Percentiles rank a stretch among this genome's conserved stretches.
Conservation (phyloP, 2,329 filamentous ascomycete genomes). For the Colletotrichum cordylinicola region DNA sequence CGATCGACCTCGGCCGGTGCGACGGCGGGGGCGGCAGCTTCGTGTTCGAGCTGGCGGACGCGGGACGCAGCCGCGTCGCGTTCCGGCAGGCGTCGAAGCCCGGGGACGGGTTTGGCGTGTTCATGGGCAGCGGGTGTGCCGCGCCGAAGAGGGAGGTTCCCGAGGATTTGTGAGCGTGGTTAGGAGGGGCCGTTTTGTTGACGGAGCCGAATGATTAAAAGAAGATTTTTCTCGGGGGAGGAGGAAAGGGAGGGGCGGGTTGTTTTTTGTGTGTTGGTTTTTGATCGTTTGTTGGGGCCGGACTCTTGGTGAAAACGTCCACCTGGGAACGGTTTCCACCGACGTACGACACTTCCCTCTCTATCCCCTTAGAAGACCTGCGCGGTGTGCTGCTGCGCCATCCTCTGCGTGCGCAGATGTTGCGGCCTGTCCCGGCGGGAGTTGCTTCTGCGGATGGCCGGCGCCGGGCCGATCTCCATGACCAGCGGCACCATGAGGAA, state of each 20-base stretch:
- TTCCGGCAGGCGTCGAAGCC: slow-evolving; percentile 15
- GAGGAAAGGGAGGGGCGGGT: background rate
- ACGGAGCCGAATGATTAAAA: background rate
- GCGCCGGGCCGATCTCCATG: slow-evolving; percentile 10
- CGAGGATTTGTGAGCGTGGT: slow-evolving; percentile 6
- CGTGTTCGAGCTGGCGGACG: slow-evolving; percentile 14
- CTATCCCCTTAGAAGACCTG: background rate
- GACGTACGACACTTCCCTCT: background rate
- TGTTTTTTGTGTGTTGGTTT: background rate
- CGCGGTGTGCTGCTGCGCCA: background rate
- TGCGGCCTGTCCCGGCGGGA: background rate
- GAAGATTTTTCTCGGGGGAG: background rate
- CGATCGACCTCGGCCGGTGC: slow-evolving; percentile 10
- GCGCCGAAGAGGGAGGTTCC: background rate
- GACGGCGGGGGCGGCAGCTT: slow-evolving; percentile 8
- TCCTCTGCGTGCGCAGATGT: background rate
- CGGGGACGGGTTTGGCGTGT: slow-evolving; percentile 14
- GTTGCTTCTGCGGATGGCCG: background rate
- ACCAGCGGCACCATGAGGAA: slow-evolving; percentile 24
- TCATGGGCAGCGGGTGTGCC: slow-evolving; percentile 1
- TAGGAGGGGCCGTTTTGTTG: background rate
- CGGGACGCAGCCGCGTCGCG: slow-evolving; percentile 17
- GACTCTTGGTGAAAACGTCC: background rate
- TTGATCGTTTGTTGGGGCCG: background rate
- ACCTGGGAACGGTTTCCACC: background rate